Percentiles rank a stretch among this genome's conserved stretches.
These are phyloP conservation scores for Xylaria intraflava DNA, from an alignment of 495 filamentous ascomycete species.

Conservation along the genomic window DNA sequence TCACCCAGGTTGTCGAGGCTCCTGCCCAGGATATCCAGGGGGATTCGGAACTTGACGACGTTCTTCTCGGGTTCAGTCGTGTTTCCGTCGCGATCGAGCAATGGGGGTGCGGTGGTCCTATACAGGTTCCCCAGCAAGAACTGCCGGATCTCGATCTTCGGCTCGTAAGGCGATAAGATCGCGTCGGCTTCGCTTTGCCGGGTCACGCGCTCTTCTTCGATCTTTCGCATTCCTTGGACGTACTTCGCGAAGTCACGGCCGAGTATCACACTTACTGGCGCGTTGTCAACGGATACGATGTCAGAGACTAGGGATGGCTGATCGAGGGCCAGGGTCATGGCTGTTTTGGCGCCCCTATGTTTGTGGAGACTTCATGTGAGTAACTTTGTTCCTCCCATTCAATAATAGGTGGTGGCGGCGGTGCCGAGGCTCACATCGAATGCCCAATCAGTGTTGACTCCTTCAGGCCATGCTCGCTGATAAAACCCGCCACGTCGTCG, in stretches of 20 bases:
- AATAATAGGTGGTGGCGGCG: not conserved
- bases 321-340: constrained; percentile 78
- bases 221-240: constrained; percentile 73
- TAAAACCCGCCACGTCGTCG: constrained; percentile 77
- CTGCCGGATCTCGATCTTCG: constrained; percentile 70
- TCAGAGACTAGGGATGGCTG: constrained; percentile 56
- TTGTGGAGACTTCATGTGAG: not conserved
- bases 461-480: constrained; percentile 62
- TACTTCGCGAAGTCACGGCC: constrained; percentile 72
- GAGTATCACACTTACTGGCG: constrained; percentile 72
- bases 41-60: constrained; percentile 39
- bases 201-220: constrained; percentile 60
- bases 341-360: constrained; percentile 82
- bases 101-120: constrained; percentile 27
- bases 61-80: not conserved
- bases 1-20: constrained; percentile 59
- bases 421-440: constrained; percentile 63
- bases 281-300: constrained; percentile 86
- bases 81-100: not conserved
- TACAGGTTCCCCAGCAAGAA: constrained; percentile 90
- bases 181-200: constrained; percentile 71
- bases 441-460: constrained; percentile 80
- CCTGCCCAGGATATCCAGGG: constrained; percentile 32
- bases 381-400: not conserved
- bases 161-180: constrained; percentile 72